Conservation (phyloP, 2,329 filamentous ascomycete species). For the Knoxdaviesia capensis region DNA sequence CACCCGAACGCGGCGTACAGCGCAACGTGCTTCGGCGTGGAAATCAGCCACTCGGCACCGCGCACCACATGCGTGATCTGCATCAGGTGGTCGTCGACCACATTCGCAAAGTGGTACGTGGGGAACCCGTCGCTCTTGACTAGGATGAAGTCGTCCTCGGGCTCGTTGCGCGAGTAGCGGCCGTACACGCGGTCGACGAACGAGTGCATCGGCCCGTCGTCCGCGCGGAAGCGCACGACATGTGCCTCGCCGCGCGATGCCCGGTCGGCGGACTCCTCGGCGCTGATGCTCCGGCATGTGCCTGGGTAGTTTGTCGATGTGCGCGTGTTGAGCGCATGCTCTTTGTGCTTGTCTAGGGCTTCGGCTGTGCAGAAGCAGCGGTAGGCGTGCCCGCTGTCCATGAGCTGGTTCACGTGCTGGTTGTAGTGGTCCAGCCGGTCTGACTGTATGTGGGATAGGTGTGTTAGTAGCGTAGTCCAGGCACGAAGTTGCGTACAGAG, state of each 20-base stretch:
- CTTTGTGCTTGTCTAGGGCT: constrained; percentile 46
- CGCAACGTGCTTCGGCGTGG: constrained; percentile 54
- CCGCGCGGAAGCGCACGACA: constrained; percentile 56
- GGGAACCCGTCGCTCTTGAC: constrained; percentile 83
- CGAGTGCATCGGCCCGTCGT: constrained; percentile 8
- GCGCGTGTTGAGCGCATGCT: constrained; percentile 33
- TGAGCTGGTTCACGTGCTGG: constrained; percentile 45
- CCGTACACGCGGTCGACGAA: constrained; percentile 62
- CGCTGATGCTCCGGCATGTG: constrained; percentile 47
- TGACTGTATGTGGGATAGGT: constrained; percentile 30
- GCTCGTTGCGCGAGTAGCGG: constrained; percentile 30
- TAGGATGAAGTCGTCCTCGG: constrained; percentile 66
- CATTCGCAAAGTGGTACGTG: constrained; percentile 94
- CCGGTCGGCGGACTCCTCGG: constrained; percentile 48
- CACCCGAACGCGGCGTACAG: constrained; percentile 65
- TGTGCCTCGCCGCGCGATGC: constrained; percentile 50
- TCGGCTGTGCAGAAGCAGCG: constrained; percentile 77
- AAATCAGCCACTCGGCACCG: constrained; percentile 89
- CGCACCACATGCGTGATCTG: constrained; percentile 88
- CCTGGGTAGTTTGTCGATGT: constrained; percentile 31
- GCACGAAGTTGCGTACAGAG: background rate
- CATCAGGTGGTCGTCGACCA: constrained; percentile 93
- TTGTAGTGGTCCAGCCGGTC: constrained; percentile 57
- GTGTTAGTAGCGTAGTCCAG: background rate
- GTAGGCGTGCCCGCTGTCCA: constrained; percentile 60